phyloP scores from a whole-genome alignment of 495 filamentous ascomycete species.

The Penicillium parvum region DNA sequence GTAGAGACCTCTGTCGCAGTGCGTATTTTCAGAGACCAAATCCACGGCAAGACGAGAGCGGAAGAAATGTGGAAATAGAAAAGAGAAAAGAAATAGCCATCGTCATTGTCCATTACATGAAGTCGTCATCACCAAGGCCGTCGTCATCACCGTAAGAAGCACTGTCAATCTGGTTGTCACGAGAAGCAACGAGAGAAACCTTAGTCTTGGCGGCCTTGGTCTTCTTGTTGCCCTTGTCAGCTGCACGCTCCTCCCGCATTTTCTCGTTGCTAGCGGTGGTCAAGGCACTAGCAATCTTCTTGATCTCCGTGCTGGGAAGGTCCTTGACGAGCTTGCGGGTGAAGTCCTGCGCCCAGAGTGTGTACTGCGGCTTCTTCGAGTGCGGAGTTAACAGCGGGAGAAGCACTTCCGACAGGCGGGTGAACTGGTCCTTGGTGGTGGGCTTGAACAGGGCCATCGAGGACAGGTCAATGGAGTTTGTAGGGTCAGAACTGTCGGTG shows the following conservation, averaged over 20 bases:
- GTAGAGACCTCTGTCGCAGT: slow-evolving; percentile 1
- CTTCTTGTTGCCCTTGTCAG: slow-evolving; percentile 96
- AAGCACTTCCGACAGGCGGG: slow-evolving; percentile 65
- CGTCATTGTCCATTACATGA: slow-evolving; percentile 52
- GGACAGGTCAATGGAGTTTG: slow-evolving; percentile 72
- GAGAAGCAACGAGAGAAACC: slow-evolving; percentile 66
- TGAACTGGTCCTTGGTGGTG: slow-evolving; percentile 77
- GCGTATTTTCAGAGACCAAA: slow-evolving; percentile 14
- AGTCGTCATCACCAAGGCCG: slow-evolving; percentile 71
- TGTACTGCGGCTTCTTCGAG: slow-evolving; percentile 85
- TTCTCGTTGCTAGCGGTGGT: slow-evolving; percentile 92
- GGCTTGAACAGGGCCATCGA: slow-evolving; percentile 84
- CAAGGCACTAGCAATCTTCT: slow-evolving; percentile 83
- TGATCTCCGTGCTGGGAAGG: slow-evolving; percentile 82
- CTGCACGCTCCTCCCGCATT: slow-evolving; percentile 96
- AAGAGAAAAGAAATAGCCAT: slow-evolving; percentile 8
- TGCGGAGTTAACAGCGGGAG: slow-evolving; percentile 68
- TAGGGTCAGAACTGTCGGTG: slow-evolving; percentile 64
- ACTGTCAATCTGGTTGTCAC: slow-evolving; percentile 65
- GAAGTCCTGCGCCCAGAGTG: slow-evolving; percentile 86
- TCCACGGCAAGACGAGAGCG: slow-evolving; percentile 6
- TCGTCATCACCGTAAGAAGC: slow-evolving; percentile 73
- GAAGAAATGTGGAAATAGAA: slow-evolving; percentile 8
- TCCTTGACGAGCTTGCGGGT: slow-evolving; percentile 83
- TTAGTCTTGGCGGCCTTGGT: slow-evolving; percentile 93